phyloP scores from a whole-genome alignment of 2,329 filamentous ascomycete genomes.

The Paecilomyces dactylethromorphus region DNA sequence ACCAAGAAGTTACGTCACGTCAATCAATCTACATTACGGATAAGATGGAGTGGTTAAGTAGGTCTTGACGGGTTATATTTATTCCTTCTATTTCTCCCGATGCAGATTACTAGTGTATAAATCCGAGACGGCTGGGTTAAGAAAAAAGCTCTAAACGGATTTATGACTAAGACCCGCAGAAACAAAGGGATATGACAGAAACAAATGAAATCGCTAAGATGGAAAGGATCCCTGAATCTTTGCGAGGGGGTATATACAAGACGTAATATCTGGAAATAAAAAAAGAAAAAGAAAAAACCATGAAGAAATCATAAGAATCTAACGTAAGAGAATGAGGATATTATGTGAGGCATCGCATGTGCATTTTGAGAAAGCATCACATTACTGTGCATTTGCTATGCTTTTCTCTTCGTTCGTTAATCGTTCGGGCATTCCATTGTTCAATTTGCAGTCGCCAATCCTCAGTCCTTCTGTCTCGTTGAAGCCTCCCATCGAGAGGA shows the following conservation, averaged over 20 bases:
- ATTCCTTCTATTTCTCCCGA: no score
- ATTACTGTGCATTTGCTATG: constrained; percentile 32
- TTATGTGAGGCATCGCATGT: no score
- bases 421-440: constrained; percentile 33
- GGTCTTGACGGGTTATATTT: no score
- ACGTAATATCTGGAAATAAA: not conserved
- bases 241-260: not conserved
- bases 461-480: constrained; percentile 11
- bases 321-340: not conserved
- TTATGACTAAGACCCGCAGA: no score
- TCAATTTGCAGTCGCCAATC: constrained; percentile 32
- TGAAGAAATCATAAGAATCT: not conserved
- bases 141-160: no score
- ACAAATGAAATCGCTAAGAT: not conserved
- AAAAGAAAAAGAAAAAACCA: no score
- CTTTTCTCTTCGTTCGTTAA: constrained; percentile 27
- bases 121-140: no score
- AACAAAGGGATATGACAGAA: not conserved
- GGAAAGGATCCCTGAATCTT: not conserved
- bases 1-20: no score
- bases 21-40: no score
- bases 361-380: constrained; percentile 12
- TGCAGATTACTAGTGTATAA: no score
- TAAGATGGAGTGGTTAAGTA: no score
- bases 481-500: not conserved